A percentile compares a stretch with the other conserved stretches of the same genome.
These are phyloP conservation scores for Ampelomyces quisqualis DNA, from an alignment of 2,329 filamentous ascomycete species.

Conservation along the genomic window DNA sequence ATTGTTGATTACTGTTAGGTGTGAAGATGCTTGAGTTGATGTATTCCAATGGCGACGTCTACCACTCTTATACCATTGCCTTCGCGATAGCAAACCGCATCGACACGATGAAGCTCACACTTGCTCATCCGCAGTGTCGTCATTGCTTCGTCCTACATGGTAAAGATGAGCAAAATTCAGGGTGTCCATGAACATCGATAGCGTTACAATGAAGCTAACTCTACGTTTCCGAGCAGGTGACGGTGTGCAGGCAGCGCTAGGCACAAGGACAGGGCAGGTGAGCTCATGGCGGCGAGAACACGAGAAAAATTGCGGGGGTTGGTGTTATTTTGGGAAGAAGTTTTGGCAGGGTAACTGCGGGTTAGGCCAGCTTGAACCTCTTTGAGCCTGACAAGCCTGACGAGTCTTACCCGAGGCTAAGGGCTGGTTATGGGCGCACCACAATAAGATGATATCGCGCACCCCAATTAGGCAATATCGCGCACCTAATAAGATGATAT, in stretches of 20 bases:
- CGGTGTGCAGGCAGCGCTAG: slow-evolving; percentile 17
- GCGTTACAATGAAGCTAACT: slow-evolving; percentile 20
- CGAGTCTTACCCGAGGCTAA: slow-evolving; percentile 31
- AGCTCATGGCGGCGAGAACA: slow-evolving; percentile 36
- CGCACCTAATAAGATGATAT: no score
- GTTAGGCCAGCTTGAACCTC: slow-evolving; percentile 17
- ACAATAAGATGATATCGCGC: no score
- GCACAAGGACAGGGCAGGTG: slow-evolving; percentile 24
- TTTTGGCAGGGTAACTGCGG: slow-evolving; percentile 35
- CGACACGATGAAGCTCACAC: slow-evolving; percentile 12
- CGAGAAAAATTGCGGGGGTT: slow-evolving; percentile 30
- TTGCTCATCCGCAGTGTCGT: slow-evolving; percentile 20
- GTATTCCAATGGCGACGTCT: slow-evolving; percentile 13
- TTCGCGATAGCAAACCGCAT: slow-evolving; percentile 7
- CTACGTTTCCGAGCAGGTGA: slow-evolving; percentile 31
- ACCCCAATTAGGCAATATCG: no score
- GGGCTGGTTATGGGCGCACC: no score
- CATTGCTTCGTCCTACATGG: slow-evolving; percentile 21
- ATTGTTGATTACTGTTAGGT: slow-evolving; percentile 10
- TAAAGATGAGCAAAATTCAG: slow-evolving; percentile 23
- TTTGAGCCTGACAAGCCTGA: slow-evolving; percentile 23
- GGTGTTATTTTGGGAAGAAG: slow-evolving; percentile 13
- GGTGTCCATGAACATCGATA: slow-evolving; percentile 23
- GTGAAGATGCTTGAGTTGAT: slow-evolving; percentile 15
- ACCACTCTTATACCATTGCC: slow-evolving; percentile 31